Base-by-base conservation (phyloP, 495 filamentous ascomycete species). In the Penicillium odoratum region DNA sequence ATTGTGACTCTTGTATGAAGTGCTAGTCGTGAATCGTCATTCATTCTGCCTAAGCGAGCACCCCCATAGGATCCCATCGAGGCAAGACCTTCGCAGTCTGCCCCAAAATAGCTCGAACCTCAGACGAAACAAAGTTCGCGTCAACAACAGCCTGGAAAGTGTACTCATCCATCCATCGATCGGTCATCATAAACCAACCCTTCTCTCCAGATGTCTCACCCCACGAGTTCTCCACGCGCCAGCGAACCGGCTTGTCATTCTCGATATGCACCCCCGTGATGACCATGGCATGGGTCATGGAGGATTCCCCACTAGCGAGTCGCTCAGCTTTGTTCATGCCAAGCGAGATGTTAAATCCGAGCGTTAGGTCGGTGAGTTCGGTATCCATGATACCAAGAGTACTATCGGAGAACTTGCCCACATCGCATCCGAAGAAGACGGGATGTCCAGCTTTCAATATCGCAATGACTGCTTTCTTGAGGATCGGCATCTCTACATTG, bases 201-300 rank as follows among this genome's bases (percentile, higher is more conserved):
- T 91, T 82, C 16, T 82, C 79, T 0, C 91, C 91, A 0, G 78
- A 81, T 0, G 53, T 69, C 28, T 80, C 76, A 10, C 89, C 90
- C 91, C 91, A 96, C 9, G 79, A 84, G 62, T 96, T 96, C 78
- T 96, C 88, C 47, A 96, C 89, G 30, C 90, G 73, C 91, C 91
- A 95, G 50, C 90, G 75, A 4, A 89, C 82, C 2, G 85, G 76
- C 64, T 82, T 78, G 0, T 82, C 85, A 36, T 84, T 77, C 52
- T 86, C 81, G 8, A 95, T 59, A 68, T 95, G 90, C 47, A 95
- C 91, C 0, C 81, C 92, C 4, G 89, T 95, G 46, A 96, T 72
- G 3, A 94, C 89, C 91, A 96, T 96, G 0, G 91, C 91, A 65
- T 94, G 91, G 7, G 90, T 96, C 91, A 96, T 93, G 6, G 78